These are phyloP conservation scores for Turnera subulata DNA, from an alignment of 345 rosid genomes.

Conservation along the genomic window DNA sequence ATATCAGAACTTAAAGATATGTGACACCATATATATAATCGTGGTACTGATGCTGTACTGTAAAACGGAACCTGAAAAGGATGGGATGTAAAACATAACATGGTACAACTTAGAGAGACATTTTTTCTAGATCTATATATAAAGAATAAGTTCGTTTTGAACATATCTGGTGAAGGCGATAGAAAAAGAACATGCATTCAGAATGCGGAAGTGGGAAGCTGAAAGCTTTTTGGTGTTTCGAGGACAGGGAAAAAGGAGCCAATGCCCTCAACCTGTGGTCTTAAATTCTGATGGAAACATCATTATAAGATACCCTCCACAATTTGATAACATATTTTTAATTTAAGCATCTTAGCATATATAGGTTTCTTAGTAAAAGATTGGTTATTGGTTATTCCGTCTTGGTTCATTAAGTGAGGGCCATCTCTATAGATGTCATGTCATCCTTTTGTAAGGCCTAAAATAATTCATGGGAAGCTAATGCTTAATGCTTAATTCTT, in stretches of 20 bases:
- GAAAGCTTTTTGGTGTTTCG: no score
- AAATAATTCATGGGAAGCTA: no score
- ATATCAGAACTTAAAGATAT: not conserved
- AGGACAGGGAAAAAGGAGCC: no score
- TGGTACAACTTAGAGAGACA: not conserved
- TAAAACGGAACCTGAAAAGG: not conserved
- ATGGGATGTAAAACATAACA: not conserved
- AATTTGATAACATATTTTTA: not conserved
- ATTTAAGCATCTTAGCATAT: not conserved
- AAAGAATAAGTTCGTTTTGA: conserved; percentile 10
- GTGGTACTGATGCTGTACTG: not conserved
- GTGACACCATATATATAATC: not conserved
- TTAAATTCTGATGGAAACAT: not conserved
- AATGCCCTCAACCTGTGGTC: conserved; percentile 2
- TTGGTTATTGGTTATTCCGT: not conserved
- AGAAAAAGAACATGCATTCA: not conserved
- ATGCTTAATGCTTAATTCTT: no score
- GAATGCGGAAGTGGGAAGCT: not conserved
- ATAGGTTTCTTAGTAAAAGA: not conserved
- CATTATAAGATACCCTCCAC: not conserved
- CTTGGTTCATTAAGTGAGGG: no score
- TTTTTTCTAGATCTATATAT: not conserved
- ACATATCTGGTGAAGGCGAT: conserved; percentile 1
- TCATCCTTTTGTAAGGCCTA: no score
- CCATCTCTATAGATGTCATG: no score